Base-by-base conservation (phyloP, 1,284 basidiomycete species). In the Cryptococcus jaspeensis region DNA sequence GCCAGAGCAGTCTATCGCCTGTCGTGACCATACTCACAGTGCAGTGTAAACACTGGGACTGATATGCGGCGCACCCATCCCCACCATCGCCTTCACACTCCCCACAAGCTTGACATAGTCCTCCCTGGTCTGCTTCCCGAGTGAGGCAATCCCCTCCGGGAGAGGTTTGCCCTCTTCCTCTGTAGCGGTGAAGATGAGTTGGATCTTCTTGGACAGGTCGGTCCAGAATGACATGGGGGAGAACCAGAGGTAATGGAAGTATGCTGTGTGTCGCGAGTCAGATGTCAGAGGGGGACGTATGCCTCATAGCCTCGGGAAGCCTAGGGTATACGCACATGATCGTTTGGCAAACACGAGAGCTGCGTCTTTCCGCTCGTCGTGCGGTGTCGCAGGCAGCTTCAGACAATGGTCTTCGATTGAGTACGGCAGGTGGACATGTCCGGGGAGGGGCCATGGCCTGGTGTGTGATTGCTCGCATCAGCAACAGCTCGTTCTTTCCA, bases 341-440 rank as follows among this genome's bases (percentile, higher is more conserved):
- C 66, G 60, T 52, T 78, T 77, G 51, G 71, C 73, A 20, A 76
- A 60, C 22, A 78, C 59, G 25, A 77, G 60, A 9, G 72, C 68
- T 15, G 62, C 51, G 42, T 73, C 59, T 16, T 62, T 52, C 28
- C 72, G 60, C 35, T 70, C 59, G 4, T 53, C 59, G n/a, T 60
- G 61, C 15, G 66, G 59, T 9, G 52, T 65, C 20, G 63, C 44
- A 8, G 66, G 66, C 1, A 69, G 53, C 6, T 56, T 50, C 18
- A 67, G 50, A 50, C 76, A 78, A 5, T 62, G 56, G 23, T 69
- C 59, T 60, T 76, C 72, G 53, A 78, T 66, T 4, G 71, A 65
- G 50, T 75, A 70, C 1, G 74, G 69, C 8, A 76, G 60, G 52
- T 68, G 62, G n/a, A n/a, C n/a, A n/a, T n/a, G n/a, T n/a, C n/a